A percentile compares a stretch with the other conserved stretches of the same genome.
phyloP scores from a whole-genome alignment of 768 basidiomycete genomes.

The Gelatoporia subvermispora region DNA sequence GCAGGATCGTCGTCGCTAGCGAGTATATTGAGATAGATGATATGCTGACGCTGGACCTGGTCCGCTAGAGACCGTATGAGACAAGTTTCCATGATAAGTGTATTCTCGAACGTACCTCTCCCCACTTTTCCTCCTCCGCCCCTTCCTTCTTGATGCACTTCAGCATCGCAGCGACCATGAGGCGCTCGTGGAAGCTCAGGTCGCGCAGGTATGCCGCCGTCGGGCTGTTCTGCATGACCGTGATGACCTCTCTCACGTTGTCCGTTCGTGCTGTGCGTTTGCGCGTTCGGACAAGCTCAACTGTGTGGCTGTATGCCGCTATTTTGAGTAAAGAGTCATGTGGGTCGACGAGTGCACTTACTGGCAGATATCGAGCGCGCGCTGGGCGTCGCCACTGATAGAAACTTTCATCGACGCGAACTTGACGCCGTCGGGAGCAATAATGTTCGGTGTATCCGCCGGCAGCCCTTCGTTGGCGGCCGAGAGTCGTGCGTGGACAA shows the following conservation, averaged over 20 bases:
- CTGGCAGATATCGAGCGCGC: slow-evolving; percentile 92
- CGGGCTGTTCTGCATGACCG: slow-evolving; percentile 87
- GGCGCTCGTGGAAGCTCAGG: slow-evolving; percentile 82
- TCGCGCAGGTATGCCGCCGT: slow-evolving; percentile 78
- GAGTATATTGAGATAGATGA: slow-evolving; percentile 63
- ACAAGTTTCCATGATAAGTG: too few relatives aligned
- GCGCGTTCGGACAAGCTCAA: slow-evolving; percentile 64
- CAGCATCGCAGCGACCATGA: slow-evolving; percentile 80
- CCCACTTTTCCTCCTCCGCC: slow-evolving; percentile 84
- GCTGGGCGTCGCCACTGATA: slow-evolving; percentile 91
- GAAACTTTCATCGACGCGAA: slow-evolving; percentile 78
- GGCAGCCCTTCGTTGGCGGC: slow-evolving; percentile 50
- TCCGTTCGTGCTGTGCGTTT: slow-evolving; percentile 53
- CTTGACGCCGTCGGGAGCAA: slow-evolving; percentile 70
- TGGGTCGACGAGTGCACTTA: slow-evolving; percentile 25
- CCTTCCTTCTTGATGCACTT: slow-evolving; percentile 81
- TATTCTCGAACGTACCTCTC: slow-evolving; percentile 64
- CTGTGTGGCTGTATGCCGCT: slow-evolving; percentile 54
- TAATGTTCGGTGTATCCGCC: slow-evolving; percentile 45
- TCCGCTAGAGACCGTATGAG: too few relatives aligned
- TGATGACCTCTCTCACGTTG: slow-evolving; percentile 76
- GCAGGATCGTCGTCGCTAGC: slow-evolving; percentile 50
- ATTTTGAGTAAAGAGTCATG: not conserved
- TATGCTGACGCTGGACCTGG: slow-evolving; percentile 74
- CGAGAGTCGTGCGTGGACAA: slow-evolving; percentile 77